These are phyloP conservation scores for Hibiscus syriacus DNA, from an alignment of 345 rosid species.

Conservation along the genomic window DNA sequence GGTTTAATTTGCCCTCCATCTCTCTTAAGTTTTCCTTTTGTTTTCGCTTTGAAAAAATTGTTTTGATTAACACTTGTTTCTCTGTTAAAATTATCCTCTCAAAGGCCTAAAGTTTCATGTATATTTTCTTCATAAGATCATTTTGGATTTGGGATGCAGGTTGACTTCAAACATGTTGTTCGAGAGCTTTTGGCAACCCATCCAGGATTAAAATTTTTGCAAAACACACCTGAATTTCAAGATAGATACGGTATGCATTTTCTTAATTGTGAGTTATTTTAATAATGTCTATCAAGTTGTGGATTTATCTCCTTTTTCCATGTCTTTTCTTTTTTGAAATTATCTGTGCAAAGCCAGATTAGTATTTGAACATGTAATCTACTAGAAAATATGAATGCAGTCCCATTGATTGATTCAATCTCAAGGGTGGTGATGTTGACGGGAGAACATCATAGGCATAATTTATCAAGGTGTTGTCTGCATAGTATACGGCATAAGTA, in stretches of 20 bases:
- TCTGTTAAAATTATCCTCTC: neutral
- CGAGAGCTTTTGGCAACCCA: constrained; percentile 72
- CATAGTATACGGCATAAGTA: neutral
- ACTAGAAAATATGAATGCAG: neutral
- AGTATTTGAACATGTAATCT: neutral
- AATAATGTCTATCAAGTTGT: neutral
- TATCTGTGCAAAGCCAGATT: neutral
- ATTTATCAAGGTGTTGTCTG: neutral
- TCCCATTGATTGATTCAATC: neutral
- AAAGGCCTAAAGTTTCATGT: neutral
- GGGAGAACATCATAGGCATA: neutral
- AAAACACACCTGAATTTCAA: constrained; percentile 74
- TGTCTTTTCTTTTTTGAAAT: neutral
- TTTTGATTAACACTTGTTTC: neutral
- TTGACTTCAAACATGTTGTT: constrained; percentile 77
- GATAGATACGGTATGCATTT: constrained; percentile 69
- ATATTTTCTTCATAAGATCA: neutral
- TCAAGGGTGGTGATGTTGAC: neutral
- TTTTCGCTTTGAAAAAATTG: neutral
- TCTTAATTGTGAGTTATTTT: neutral
- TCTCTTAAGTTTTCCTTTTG: constrained; percentile 29
- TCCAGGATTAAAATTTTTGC: constrained; percentile 80
- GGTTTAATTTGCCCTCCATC: constrained; percentile 28
- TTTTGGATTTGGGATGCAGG: constrained; percentile 38
- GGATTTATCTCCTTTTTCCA: neutral